Evolutionary conservation across 768 basidiomycete genomes (phyloP), one percentile per base, ranked within the genome.

Genomic region (Naematelia encephala): DNA sequence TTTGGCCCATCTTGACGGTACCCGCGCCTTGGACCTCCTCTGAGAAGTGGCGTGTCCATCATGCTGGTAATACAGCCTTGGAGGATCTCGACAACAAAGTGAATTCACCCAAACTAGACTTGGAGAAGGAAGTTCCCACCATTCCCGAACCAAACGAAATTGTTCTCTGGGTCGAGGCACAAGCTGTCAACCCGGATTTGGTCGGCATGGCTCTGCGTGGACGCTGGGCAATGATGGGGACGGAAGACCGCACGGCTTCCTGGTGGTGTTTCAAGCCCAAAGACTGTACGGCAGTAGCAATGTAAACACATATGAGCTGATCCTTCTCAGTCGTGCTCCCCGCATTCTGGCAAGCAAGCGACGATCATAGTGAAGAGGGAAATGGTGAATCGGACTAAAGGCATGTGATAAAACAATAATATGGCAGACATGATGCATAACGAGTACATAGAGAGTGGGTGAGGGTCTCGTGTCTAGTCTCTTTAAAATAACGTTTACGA

Each of bases 1-100:
- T 58, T 62, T 10, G 62, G 29, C 63, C 59, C 16, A 4, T 73
- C 2, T 42, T 62, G n/a, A 73, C 71, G 5, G 64, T 51, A 1
- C 60, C 66, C 8, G 66, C 71, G 1, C 71, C 71, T 1, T 70
- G 71, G 71, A 70, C 69, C 5, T 14, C 29, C 10, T 62, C 66
- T 3, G 71, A 70, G 51, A 63, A 59, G 29, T 70, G 71, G 71
- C 54, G 69, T 3, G 42, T 22, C 21, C 59, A 42, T n/a, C 34
- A 14, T 12, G 51, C 29, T n/a, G 19, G 46, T 8, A 21, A 19
- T 4, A 21, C 27, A 27, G 30, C 2, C 51, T 47, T 44, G 53
- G 57, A 11, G 48, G 63, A 67, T 26, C 53, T 28, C 4, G 39
- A 54, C 28, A 56, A 56, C 44, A 61, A 42, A 21, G 27, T 29